Conservation (phyloP, 192 early-diverging fungal genomes). For the Coemansia asiatica region DNA sequence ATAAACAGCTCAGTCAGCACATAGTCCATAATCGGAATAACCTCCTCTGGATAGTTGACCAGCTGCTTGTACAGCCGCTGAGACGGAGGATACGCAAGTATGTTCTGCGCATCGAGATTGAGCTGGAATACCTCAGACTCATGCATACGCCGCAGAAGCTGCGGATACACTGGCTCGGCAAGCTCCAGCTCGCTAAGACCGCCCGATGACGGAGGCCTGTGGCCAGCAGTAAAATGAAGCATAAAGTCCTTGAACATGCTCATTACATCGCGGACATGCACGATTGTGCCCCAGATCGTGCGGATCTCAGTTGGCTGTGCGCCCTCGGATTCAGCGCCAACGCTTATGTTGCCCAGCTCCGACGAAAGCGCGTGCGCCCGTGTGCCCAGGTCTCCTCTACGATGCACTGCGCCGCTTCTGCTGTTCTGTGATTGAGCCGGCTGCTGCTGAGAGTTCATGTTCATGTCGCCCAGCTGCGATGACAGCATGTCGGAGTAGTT, state of each 20-base stretch:
- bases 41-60: conserved; percentile 92
- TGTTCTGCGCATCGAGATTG: conserved; percentile 88
- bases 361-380: conserved; percentile 44
- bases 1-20: conserved; percentile 72
- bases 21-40: conserved; percentile 92
- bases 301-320: conserved; percentile 47
- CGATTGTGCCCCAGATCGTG: conserved; percentile 92
- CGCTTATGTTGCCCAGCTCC: conserved; percentile 34
- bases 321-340: neutral
- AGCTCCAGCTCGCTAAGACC: conserved; percentile 47
- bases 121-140: conserved; percentile 65
- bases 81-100: conserved; percentile 65
- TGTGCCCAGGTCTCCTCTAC: conserved; percentile 43
- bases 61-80: conserved; percentile 77
- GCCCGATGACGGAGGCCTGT: conserved; percentile 53
- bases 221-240: conserved; percentile 62
- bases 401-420: conserved; percentile 12
- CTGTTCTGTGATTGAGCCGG: neutral
- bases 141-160: conserved; percentile 71
- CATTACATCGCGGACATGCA: conserved; percentile 85
- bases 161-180: conserved; percentile 73
- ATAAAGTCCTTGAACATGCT: conserved; percentile 79
- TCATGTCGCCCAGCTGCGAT: conserved; percentile 48
- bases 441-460: conserved; percentile 21
- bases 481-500: conserved; percentile 40